A percentile compares a stretch with the other conserved stretches of the same genome.
Evolutionary conservation across 208 protist species (phyloP).

Genomic region (Sergeia podlipaevii): DNA sequence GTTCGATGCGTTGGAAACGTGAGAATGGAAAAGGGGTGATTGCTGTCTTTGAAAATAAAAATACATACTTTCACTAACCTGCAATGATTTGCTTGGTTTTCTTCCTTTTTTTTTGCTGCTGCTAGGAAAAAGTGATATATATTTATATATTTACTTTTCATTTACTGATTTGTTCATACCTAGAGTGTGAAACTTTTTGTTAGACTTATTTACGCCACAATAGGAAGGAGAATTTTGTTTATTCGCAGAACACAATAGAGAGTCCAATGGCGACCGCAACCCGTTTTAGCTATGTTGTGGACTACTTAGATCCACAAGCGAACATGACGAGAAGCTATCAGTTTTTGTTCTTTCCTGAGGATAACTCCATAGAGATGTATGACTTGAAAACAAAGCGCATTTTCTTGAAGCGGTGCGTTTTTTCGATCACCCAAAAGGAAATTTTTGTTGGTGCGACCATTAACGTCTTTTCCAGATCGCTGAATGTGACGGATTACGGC

Average conservation of each 20-base stretch:
- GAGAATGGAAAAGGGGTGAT: too few species aligned
- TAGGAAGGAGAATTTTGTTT: too few species aligned
- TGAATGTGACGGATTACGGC: conserved; percentile 91
- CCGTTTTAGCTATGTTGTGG: conserved; percentile 79
- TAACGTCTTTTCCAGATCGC: conserved; percentile 90
- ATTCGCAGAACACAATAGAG: neutral
- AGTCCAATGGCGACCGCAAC: conserved; percentile 38
- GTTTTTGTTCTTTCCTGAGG: conserved; percentile 86
- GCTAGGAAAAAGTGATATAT: conserved; percentile 3
- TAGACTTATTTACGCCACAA: neutral
- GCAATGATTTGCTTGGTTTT: too few species aligned
- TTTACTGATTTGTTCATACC: neutral
- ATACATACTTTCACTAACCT: too few species aligned
- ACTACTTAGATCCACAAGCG: conserved; percentile 90
- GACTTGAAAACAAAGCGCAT: conserved; percentile 89
- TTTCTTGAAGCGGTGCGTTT: conserved; percentile 92
- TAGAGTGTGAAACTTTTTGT: conserved; percentile 10
- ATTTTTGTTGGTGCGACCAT: conserved; percentile 92
- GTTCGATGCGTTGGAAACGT: too few species aligned
- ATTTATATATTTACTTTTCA: neutral
- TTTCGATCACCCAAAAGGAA: conserved; percentile 78
- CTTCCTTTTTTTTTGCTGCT: neutral
- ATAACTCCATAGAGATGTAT: conserved; percentile 95
- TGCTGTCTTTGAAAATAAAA: too few species aligned
- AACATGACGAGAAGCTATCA: conserved; percentile 85